Conservation (phyloP, 441 rosid species). For the Croton laevigatus region DNA sequence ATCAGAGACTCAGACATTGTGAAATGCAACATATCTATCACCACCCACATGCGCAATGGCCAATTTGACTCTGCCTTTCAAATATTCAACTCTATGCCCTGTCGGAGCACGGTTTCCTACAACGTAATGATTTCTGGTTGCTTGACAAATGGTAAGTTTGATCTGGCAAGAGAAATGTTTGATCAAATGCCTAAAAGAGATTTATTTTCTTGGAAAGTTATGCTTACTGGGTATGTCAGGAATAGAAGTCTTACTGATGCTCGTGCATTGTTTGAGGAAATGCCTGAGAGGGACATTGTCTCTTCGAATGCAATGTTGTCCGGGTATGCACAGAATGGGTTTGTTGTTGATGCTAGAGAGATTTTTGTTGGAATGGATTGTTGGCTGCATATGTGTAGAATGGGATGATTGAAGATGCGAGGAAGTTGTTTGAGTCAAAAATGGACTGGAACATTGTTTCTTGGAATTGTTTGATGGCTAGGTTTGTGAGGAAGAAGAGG, state of each 20-base stretch:
- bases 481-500: constrained; percentile 57
- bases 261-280: constrained; percentile 47
- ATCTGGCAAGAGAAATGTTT: constrained; percentile 42
- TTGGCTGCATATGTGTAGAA: constrained; percentile 70
- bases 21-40: constrained; percentile 57
- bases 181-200: too few species aligned
- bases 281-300: constrained; percentile 59
- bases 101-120: constrained; percentile 46
- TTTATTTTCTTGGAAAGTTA: constrained; percentile 65
- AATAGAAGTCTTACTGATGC: constrained; percentile 49
- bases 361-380: constrained; percentile 70
- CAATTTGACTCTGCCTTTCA: constrained; percentile 46
- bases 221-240: constrained; percentile 59
- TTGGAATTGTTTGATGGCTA: constrained; percentile 77
- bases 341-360: constrained; percentile 54
- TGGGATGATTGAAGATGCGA: constrained; percentile 59
- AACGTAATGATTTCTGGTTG: constrained; percentile 62
- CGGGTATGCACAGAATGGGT: constrained; percentile 73
- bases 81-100: constrained; percentile 54
- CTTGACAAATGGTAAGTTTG: constrained; percentile 38
- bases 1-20: constrained; percentile 41
- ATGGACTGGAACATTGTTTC: constrained; percentile 61
- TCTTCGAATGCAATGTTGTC: constrained; percentile 76
- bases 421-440: constrained; percentile 47
- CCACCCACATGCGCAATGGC: constrained; percentile 45